Evolutionary conservation across 2,329 filamentous ascomycete species (phyloP).

Genomic region (Penicillium sp.): DNA sequence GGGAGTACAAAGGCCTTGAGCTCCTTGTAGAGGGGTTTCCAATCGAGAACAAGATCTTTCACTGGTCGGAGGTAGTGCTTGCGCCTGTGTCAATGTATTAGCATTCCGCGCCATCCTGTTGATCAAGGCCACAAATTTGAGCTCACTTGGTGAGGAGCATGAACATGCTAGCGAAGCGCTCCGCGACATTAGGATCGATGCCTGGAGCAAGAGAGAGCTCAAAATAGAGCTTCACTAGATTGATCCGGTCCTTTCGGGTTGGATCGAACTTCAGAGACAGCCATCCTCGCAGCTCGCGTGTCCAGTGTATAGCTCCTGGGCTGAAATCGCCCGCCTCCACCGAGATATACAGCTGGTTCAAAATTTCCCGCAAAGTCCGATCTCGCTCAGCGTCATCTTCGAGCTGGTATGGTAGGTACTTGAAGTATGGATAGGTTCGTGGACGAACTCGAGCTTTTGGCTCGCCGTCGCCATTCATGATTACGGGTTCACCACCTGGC

Average conservation of each 20-base stretch:
- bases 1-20: conserved; percentile 88
- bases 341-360: conserved; percentile 91
- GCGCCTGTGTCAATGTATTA: conserved; percentile 59
- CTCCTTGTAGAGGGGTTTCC: conserved; percentile 90
- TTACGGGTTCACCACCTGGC: conserved; percentile 61
- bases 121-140: background rate
- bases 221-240: conserved; percentile 88
- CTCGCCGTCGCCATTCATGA: conserved; percentile 56
- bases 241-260: conserved; percentile 77
- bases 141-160: conserved; percentile 89
- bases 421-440: conserved; percentile 90
- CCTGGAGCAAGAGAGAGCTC: conserved; percentile 89
- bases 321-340: conserved; percentile 92
- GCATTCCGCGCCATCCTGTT: conserved; percentile 6
- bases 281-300: conserved; percentile 92
- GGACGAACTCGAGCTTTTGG: conserved; percentile 71
- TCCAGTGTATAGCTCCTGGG: conserved; percentile 94
- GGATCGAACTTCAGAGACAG: conserved; percentile 97
- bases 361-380: conserved; percentile 77
- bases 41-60: conserved; percentile 88
- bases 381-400: conserved; percentile 80
- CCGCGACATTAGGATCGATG: conserved; percentile 76
- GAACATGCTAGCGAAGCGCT: conserved; percentile 96
- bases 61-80: conserved; percentile 93
- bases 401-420: conserved; percentile 83